Evolutionary conservation across 2,329 filamentous ascomycete genomes (phyloP), one percentile per base, ranked within the genome.

Genomic region (Passalora sequoiae): DNA sequence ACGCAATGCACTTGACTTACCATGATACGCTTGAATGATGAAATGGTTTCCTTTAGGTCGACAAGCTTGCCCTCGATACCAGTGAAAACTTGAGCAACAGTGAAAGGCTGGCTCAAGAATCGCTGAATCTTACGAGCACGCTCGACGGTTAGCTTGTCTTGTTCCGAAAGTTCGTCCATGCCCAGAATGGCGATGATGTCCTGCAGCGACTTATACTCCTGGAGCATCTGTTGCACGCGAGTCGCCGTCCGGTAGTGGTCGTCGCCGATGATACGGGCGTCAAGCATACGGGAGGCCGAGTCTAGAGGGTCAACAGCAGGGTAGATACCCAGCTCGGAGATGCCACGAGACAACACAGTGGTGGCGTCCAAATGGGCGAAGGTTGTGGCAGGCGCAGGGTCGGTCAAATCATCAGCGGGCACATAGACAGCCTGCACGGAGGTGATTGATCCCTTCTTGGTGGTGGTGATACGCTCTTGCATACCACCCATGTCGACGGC

Each of bases 201-300:
- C 79, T 98, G 92, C 60, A 98, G 88, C 57, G 91, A 97, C 86
- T 97, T 97, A 86, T 98, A 98, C 81, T 97, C 92, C 78, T 98
- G 92, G 70, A 98, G 84, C 75, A 96, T 97, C 78, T 95, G 89
- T 80, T 98, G 92, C 67, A 98, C 92, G 64, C 84, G 84, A 71
- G 86, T 86, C 71, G 92, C 92, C 64, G 83, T 91, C 53, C 89
- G 71, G 84, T 98, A 98, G 81, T 98, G 92, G 53, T 98, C 92
- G 68, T 97, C 79, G 71, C 92, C 92, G 66, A 98, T 86, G 68
- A 98, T 83, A 86, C 92, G 89, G 74, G 92, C 88, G 78, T 97
- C 92, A 68, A 98, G 80, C 86, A 98, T 96, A 83, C 92, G 89
- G 60, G 89, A 97, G 77, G 95, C 96, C 71, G 89, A 96, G 78